These are phyloP conservation scores for Acorus gramineus DNA, from an alignment of 106 monocot genomes.

Conservation along the genomic window DNA sequence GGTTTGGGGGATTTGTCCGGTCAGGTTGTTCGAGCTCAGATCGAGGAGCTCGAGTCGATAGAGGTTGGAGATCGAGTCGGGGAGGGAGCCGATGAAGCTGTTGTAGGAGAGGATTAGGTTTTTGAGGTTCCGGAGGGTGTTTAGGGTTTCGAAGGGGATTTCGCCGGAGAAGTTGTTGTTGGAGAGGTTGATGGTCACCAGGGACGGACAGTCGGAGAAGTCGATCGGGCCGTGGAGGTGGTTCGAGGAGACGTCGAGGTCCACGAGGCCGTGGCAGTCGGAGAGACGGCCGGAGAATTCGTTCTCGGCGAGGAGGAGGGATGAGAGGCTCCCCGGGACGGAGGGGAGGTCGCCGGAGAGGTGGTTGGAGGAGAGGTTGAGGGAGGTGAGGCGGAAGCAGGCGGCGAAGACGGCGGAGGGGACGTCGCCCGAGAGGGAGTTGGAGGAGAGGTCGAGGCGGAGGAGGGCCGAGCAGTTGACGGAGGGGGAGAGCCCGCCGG, in stretches of 20 bases:
- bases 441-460: too few species aligned
- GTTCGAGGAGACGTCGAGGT: constrained; percentile 51
- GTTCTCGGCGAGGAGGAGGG: too few species aligned
- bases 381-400: too few species aligned
- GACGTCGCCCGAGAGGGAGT: too few species aligned
- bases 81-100: constrained; percentile 29
- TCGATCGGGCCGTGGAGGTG: constrained; percentile 20
- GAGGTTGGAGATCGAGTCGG: constrained; percentile 19
- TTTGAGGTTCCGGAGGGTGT: constrained; percentile 13
- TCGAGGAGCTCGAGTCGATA: constrained; percentile 40
- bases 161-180: constrained; percentile 72
- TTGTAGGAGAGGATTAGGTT: constrained; percentile 31
- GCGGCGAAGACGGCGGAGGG: too few species aligned
- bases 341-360: too few species aligned
- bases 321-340: too few species aligned
- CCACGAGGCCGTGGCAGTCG: constrained; percentile 13
- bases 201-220: constrained; percentile 26
- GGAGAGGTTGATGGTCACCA: constrained; percentile 36
- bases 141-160: constrained; percentile 19
- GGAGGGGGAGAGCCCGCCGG: too few species aligned
- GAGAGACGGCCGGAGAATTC: too few species aligned
- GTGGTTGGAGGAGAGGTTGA: too few species aligned
- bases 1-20: constrained; percentile 35
- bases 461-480: too few species aligned
- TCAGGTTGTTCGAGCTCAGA: constrained; percentile 54